Conservation (phyloP, 2,329 filamentous ascomycete species). For the Fusarium palustre region DNA sequence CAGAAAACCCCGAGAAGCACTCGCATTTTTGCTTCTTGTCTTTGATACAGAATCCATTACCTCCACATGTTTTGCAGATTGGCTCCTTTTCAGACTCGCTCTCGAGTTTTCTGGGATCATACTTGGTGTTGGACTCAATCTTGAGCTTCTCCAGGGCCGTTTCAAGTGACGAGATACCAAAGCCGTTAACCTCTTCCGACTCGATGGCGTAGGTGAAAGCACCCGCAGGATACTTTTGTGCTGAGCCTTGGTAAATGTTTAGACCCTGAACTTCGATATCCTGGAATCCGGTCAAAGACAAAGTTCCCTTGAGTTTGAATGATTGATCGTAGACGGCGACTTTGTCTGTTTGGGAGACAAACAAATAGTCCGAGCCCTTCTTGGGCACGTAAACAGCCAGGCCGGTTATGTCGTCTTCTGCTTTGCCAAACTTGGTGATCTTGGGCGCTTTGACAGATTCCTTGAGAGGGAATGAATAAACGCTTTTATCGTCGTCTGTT, state of each 20-base stretch:
- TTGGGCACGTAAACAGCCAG: conserved; percentile 56
- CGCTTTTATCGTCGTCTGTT: conserved; percentile 51
- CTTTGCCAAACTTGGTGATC: conserved; percentile 53
- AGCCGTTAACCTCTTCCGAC: conserved; percentile 54
- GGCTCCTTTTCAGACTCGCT: conserved; percentile 42
- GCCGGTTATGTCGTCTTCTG: conserved; percentile 55
- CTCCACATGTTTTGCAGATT: conserved; percentile 52
- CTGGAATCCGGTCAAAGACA: conserved; percentile 53
- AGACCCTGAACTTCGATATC: conserved; percentile 58
- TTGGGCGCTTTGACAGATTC: conserved; percentile 55
- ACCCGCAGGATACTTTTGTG: conserved; percentile 53
- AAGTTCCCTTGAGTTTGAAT: conserved; percentile 53
- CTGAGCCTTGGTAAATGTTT: conserved; percentile 55
- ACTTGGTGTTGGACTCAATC: conserved; percentile 54
- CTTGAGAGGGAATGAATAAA: conserved; percentile 55
- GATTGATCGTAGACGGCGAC: conserved; percentile 55
- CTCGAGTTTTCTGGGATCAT: conserved; percentile 50
- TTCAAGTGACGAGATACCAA: conserved; percentile 56
- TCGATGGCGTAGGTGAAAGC: conserved; percentile 57
- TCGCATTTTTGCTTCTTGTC: conserved; percentile 48
- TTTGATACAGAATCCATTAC: conserved; percentile 54
- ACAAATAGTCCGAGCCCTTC: conserved; percentile 55
- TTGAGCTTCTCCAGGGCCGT: conserved; percentile 49
- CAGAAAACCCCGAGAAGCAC: conserved; percentile 59
- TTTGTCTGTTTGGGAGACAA: conserved; percentile 54